A percentile compares a stretch with the other conserved stretches of the same genome.
These are phyloP conservation scores for Jaltomata sinuosa DNA, from an alignment of 257 asterid species.

Conservation along the genomic window DNA sequence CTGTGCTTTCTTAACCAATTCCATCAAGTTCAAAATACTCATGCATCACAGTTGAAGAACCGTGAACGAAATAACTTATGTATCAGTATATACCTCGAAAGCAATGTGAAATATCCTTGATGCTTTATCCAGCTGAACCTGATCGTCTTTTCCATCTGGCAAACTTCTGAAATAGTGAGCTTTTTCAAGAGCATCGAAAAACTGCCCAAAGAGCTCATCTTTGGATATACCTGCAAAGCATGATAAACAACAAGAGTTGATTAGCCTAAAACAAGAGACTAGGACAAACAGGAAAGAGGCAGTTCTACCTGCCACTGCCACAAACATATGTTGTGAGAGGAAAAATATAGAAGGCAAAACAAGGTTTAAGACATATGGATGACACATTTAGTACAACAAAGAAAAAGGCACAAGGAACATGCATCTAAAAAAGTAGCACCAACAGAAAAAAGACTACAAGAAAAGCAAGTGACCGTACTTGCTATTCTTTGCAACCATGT, in stretches of 20 bases:
- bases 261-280: neutral
- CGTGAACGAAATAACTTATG: neutral
- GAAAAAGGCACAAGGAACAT: neutral
- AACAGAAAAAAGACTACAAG: neutral
- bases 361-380: neutral
- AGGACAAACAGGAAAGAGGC: neutral
- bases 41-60: neutral
- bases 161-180: conserved; percentile 46
- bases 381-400: neutral
- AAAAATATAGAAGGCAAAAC: neutral
- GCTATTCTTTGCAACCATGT: neutral
- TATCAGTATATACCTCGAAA: conserved; percentile 37
- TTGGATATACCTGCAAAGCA: conserved; percentile 12
- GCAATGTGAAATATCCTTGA: conserved; percentile 49
- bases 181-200: conserved; percentile 66
- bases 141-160: conserved; percentile 75
- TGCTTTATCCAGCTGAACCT: conserved; percentile 58
- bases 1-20: neutral
- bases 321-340: neutral
- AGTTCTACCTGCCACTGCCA: neutral
- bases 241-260: neutral
- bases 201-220: conserved; percentile 78
- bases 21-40: neutral
- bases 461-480: neutral
- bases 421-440: neutral